phyloP scores from a whole-genome alignment of 2,329 filamentous ascomycete species.

The Xylaria multiplex region DNA sequence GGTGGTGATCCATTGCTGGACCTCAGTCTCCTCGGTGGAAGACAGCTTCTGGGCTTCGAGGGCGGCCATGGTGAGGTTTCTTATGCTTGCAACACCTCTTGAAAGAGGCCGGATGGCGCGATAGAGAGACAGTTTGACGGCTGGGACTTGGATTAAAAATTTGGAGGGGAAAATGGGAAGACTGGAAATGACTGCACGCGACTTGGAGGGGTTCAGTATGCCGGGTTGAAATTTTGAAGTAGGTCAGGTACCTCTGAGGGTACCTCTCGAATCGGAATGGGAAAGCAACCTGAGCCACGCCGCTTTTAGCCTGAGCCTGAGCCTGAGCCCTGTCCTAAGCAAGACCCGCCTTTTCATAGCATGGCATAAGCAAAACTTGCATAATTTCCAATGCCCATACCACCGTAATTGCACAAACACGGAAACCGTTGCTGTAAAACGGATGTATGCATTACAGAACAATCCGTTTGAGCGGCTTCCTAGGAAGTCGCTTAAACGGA shows the following conservation, averaged over 20 bases:
- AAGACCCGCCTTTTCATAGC: neutral
- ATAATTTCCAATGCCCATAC: conserved; percentile 2
- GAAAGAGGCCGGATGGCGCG: conserved; percentile 48
- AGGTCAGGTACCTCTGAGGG: too few relatives aligned
- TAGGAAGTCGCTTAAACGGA: too few relatives aligned
- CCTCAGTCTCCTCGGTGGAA: conserved; percentile 82
- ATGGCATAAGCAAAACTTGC: conserved; percentile 6
- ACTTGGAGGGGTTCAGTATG: conserved; percentile 14
- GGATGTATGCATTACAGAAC: conserved; percentile 5
- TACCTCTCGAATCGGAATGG: conserved; percentile 18
- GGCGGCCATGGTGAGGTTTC: conserved; percentile 69
- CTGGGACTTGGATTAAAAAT: neutral
- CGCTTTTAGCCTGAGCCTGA: too few relatives aligned
- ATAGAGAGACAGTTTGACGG: conserved; percentile 54
- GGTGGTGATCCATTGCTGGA: conserved; percentile 87
- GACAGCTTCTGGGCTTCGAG: conserved; percentile 77
- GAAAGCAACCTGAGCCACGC: conserved; percentile 6
- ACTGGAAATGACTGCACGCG: neutral
- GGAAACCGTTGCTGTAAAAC: conserved; percentile 9
- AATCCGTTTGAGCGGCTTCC: too few relatives aligned
- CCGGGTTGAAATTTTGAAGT: conserved; percentile 29
- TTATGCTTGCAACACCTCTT: conserved; percentile 49
- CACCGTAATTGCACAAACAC: conserved; percentile 9
- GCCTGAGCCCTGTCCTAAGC: conserved; percentile 6
- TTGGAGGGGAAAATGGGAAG: neutral